Conservation (phyloP, 2,329 filamentous ascomycete species). For the Hymenoscyphus fraxineus region DNA sequence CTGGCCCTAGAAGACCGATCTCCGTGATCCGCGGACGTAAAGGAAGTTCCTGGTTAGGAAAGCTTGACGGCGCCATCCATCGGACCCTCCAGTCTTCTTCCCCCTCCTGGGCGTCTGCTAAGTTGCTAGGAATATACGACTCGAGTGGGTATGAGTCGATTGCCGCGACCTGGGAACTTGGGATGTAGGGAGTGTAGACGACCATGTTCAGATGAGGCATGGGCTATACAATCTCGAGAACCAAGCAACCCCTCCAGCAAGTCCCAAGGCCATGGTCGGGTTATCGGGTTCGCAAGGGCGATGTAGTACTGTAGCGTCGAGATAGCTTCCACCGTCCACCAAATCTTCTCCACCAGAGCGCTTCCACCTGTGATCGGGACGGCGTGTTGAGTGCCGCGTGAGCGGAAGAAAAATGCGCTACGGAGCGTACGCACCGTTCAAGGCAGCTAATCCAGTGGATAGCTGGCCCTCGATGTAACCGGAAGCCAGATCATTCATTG, state of each 20-base stretch:
- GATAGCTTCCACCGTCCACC: background rate
- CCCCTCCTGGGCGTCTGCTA: background rate
- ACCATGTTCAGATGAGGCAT: background rate
- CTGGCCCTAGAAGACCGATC: background rate
- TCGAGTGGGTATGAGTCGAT: background rate
- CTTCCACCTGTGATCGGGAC: background rate
- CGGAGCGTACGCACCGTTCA: background rate
- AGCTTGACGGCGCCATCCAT: background rate
- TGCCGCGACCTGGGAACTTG: background rate
- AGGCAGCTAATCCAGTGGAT: constrained; percentile 9
- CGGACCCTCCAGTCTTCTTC: background rate
- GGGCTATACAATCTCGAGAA: background rate
- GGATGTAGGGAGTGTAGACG: background rate
- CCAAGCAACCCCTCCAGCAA: background rate
- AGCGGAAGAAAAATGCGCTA: background rate
- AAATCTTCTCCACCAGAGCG: background rate
- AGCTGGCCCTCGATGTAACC: background rate
- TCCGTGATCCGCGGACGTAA: background rate
- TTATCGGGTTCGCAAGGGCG: background rate
- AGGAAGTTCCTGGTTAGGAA: background rate
- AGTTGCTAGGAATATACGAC: background rate
- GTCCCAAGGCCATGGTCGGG: constrained; percentile 1
- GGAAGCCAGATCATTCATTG: background rate
- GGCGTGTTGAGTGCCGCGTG: background rate
- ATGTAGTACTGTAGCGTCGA: background rate